Evolutionary conservation across 2,329 filamentous ascomycete species (phyloP), one percentile per base, ranked within the genome.

Genomic region (Calonectria multiphialidica): DNA sequence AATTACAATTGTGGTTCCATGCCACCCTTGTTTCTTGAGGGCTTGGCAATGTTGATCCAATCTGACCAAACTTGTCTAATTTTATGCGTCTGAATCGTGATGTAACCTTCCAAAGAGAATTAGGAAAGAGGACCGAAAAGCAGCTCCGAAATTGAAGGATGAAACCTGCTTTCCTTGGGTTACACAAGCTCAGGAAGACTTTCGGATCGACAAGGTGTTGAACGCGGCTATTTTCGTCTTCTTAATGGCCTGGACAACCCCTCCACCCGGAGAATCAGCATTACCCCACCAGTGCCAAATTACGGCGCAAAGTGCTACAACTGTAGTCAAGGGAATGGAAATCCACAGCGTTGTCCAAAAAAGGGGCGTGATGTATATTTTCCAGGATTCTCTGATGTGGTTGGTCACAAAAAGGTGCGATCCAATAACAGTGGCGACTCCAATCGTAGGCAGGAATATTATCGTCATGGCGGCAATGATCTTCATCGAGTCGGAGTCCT

Each of bases 381-480:
- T 68, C 80, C 80, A 81, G 1, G 72, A 70, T 10, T 70, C 40
- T 6, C 77, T 76, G 4, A 71, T 70, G 1, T 59, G 70, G 7
- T 80, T 69, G 1, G 80, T 74, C 1, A 78, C 64, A 7, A 81
- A 76, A 6, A 81, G 42, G 59, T 80, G 80, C 9, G 80, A 82
- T 42, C 80, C 80, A 8, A 77, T 57, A 7, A 85, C 75, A 0
- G 80, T 78, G 10, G 84, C 82, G 9, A 85, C 82, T 0, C 78
- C 80, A 2, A 81, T 83, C 0, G 82, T 83, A 1, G 84, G 84
- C 0, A 85, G 59, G 70, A 85, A 85, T 7, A 85, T 65, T 68
- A 85, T 79, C 7, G 83, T 84, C 23, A 85, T 81, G 42, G 78
- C 77, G 3, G 84, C 81, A 35, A 85, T 83, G 7, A 83, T 79